Conservation (phyloP, 176 grass and related monocot species). For the Aegilops sharonensis region DNA sequence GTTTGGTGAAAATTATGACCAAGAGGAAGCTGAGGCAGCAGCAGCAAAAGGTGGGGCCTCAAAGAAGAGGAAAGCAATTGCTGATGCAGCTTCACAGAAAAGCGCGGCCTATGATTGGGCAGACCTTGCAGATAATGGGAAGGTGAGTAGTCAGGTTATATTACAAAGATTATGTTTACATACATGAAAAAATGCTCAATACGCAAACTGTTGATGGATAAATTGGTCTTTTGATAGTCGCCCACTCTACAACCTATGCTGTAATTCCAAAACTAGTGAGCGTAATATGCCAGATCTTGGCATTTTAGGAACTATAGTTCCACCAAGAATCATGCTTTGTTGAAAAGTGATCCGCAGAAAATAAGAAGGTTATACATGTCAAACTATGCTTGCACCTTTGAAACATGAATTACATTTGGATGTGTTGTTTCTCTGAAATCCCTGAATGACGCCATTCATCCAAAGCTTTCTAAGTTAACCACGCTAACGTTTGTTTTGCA, state of each 20-base stretch:
- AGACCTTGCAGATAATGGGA: constrained; percentile 80
- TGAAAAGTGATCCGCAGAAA: too few species aligned
- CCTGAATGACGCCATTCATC: not conserved
- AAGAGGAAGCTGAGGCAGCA: constrained; percentile 68
- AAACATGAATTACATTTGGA: not conserved
- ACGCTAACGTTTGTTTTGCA: not conserved
- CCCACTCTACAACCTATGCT: not conserved
- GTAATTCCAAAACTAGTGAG: not conserved
- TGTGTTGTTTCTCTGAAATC: not conserved
- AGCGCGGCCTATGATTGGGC: constrained; percentile 68
- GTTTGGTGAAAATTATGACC: constrained; percentile 85
- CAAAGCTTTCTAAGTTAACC: not conserved
- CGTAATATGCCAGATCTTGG: too few species aligned
- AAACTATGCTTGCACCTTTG: not conserved
- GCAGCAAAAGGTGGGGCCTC: constrained; percentile 50
- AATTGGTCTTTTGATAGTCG: not conserved
- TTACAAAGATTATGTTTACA: not conserved
- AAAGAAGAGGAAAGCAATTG: constrained; percentile 73
- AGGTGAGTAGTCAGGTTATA: constrained; percentile 44
- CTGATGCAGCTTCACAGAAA: constrained; percentile 54
- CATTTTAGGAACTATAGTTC: too few species aligned
- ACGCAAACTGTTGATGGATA: not conserved
- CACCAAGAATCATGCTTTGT: too few species aligned
- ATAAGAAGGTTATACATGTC: too few species aligned
- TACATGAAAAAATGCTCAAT: not conserved